These are phyloP conservation scores for Boletellus ananas DNA, from an alignment of 768 basidiomycete genomes.

Conservation along the genomic window DNA sequence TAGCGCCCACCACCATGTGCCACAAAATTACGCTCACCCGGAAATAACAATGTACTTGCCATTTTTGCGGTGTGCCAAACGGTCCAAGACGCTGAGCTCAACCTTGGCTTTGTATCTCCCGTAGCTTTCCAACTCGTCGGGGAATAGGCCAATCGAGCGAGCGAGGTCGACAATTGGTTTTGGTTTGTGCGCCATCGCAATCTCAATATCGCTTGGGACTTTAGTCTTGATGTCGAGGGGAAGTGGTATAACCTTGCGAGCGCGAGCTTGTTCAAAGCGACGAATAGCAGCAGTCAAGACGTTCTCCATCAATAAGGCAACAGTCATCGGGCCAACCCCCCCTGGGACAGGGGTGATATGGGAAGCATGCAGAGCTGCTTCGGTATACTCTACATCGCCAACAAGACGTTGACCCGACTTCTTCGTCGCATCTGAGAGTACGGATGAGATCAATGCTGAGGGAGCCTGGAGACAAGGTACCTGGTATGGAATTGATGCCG, in stretches of 20 bases:
- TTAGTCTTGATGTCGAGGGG: conserved; percentile 75
- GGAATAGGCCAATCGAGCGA: conserved; percentile 79
- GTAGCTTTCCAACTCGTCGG: conserved; percentile 88
- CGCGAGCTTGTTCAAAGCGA: conserved; percentile 64
- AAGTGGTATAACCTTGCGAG: conserved; percentile 72
- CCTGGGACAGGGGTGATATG: conserved; percentile 97
- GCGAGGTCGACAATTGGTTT: conserved; percentile 85
- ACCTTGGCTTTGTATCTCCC: conserved; percentile 98
- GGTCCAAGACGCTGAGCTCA: conserved; percentile 81
- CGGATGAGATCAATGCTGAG: neutral
- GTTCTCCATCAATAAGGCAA: conserved; percentile 96
- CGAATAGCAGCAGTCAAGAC: conserved; percentile 82
- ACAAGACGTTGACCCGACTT: conserved; percentile 95
- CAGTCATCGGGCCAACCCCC: conserved; percentile 99
- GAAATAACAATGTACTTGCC: conserved; percentile 97
- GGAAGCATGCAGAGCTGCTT: conserved; percentile 75
- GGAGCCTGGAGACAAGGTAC: conserved; percentile 35
- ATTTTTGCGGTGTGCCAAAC: conserved; percentile 78
- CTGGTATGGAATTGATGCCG: conserved; percentile 93
- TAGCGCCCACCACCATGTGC: neutral
- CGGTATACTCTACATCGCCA: conserved; percentile 87
- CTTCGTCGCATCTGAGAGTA: conserved; percentile 67
- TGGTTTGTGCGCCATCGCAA: conserved; percentile 91
- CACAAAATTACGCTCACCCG: conserved; percentile 48
- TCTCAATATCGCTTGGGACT: conserved; percentile 96